Percentiles rank a stretch among this genome's conserved stretches.
Conservation (phyloP, 2,329 filamentous ascomycete genomes). For the Zarea fungicola region DNA sequence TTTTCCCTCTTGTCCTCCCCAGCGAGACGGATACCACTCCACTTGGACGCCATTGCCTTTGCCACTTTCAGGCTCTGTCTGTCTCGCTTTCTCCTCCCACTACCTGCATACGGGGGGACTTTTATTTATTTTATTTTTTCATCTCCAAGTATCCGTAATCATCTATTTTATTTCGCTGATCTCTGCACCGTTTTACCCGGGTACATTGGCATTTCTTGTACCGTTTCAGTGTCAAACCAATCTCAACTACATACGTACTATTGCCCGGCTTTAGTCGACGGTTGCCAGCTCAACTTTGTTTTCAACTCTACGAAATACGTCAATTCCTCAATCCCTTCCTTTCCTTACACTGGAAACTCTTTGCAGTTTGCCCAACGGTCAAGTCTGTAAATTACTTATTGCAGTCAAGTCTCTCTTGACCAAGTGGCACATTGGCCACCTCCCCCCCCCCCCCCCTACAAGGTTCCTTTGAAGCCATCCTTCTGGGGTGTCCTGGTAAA, state of each 20-base stretch:
- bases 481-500: slow-evolving; percentile 41
- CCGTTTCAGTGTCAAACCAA: too few relatives aligned
- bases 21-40: slow-evolving; percentile 6
- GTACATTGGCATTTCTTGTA: too few relatives aligned
- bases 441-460: slow-evolving; percentile 27
- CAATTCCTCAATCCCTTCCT: too few relatives aligned
- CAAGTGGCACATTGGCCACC: background rate
- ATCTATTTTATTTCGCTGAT: background rate
- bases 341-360: too few relatives aligned
- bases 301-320: too few relatives aligned
- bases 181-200: slow-evolving; percentile 4
- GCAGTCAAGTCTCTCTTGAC: slow-evolving; percentile 4
- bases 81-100: background rate
- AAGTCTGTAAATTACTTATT: too few relatives aligned
- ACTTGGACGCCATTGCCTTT: slow-evolving; percentile 7
- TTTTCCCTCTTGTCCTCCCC: background rate
- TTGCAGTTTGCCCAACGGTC: too few relatives aligned
- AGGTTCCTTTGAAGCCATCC: slow-evolving; percentile 35
- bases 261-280: too few relatives aligned
- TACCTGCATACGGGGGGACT: background rate
- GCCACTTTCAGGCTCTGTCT: too few relatives aligned
- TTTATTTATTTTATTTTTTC: background rate
- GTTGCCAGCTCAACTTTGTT: too few relatives aligned
- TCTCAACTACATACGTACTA: too few relatives aligned
- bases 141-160: too few relatives aligned